These are phyloP conservation scores for Huntiella omanensis DNA, from an alignment of 2,329 filamentous ascomycete species.

Conservation along the genomic window DNA sequence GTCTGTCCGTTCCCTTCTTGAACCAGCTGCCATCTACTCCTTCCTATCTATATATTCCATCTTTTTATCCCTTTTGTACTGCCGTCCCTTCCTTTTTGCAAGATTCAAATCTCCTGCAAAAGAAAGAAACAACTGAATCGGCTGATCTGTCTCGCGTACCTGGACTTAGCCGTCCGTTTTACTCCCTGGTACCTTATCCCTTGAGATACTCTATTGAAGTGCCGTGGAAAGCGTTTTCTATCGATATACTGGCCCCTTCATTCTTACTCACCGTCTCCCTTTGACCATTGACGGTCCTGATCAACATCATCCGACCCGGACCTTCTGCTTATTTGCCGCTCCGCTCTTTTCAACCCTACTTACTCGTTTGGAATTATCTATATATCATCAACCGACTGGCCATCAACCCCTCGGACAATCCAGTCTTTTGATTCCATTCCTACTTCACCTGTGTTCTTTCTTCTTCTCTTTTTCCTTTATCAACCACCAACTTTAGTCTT, in stretches of 20 bases:
- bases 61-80: neutral
- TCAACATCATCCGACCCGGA: neutral
- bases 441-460: neutral
- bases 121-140: no score
- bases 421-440: constrained; percentile 3
- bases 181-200: constrained; percentile 8
- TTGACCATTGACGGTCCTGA: neutral
- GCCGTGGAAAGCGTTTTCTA: no score
- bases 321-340: neutral
- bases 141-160: no score
- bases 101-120: no score
- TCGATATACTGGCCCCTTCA: constrained; percentile 9
- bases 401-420: neutral
- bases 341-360: neutral
- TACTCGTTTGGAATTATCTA: neutral
- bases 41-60: neutral
- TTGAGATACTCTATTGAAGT: constrained; percentile 8
- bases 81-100: neutral
- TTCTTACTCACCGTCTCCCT: constrained; percentile 7
- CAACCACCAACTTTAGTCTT: neutral
- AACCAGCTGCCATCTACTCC: no score
- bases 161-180: neutral
- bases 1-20: no score
- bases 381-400: constrained; percentile 3
- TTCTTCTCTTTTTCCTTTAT: neutral